Conservation (phyloP, 495 filamentous ascomycete species). For the Lasiosphaeris hirsuta region DNA sequence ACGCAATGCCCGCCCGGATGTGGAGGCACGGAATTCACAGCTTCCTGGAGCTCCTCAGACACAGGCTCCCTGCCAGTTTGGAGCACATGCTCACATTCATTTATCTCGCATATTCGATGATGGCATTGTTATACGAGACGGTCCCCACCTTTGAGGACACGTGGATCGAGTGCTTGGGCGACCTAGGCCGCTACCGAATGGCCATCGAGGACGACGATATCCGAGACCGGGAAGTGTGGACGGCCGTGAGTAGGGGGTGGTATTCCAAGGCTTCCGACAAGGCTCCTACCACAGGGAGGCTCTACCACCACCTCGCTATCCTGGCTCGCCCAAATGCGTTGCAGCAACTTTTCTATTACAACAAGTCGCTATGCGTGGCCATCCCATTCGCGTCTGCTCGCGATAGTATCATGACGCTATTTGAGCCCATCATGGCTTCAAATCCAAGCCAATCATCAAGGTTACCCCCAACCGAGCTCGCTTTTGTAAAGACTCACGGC, state of each 20-base stretch:
- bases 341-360: constrained; percentile 74
- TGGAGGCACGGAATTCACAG: constrained; percentile 64
- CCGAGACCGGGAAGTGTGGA: constrained; percentile 74
- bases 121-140: constrained; percentile 73
- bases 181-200: constrained; percentile 65
- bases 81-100: constrained; percentile 84
- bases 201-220: constrained; percentile 72
- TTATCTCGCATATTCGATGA: constrained; percentile 76
- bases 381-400: constrained; percentile 59
- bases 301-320: constrained; percentile 85
- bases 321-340: constrained; percentile 69
- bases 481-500: constrained; percentile 64
- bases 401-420: constrained; percentile 68
- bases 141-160: constrained; percentile 74
- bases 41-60: constrained; percentile 69
- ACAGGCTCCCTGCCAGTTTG: constrained; percentile 63
- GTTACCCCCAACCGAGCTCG: constrained; percentile 33
- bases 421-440: constrained; percentile 59
- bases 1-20: constrained; percentile 78
- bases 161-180: constrained; percentile 88
- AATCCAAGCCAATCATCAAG: constrained; percentile 19
- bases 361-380: constrained; percentile 46
- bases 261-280: constrained; percentile 75
- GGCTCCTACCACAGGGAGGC: constrained; percentile 63
- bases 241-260: constrained; percentile 72